These are phyloP conservation scores for Mycena metata DNA, from an alignment of 768 basidiomycete genomes.

Conservation along the genomic window DNA sequence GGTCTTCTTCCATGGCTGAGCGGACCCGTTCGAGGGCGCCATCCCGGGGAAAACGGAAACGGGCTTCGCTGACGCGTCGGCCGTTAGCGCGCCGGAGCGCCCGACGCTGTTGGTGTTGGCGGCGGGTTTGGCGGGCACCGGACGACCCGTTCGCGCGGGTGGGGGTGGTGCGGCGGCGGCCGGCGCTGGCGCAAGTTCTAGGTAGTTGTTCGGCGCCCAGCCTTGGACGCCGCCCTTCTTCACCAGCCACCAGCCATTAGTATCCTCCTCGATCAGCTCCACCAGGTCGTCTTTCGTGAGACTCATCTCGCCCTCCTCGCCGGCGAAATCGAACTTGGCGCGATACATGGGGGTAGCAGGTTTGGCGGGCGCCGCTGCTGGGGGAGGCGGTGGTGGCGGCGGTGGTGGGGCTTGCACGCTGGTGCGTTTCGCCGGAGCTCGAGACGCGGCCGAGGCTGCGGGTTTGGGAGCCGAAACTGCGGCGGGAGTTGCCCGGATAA, in stretches of 20 bases:
- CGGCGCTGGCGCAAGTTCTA: constrained; percentile 82
- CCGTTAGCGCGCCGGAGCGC: constrained; percentile 59
- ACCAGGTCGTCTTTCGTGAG: constrained; percentile 93
- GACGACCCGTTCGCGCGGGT: constrained; percentile 65
- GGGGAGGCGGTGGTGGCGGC: constrained; percentile 60
- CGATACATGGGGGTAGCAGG: constrained; percentile 84
- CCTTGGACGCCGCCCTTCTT: constrained; percentile 87
- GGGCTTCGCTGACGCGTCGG: constrained; percentile 79
- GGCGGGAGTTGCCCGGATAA: constrained; percentile 48
- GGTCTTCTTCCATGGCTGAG: constrained; percentile 81
- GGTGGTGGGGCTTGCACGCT: constrained; percentile 59
- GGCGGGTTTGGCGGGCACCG: constrained; percentile 55
- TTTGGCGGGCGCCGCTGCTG: constrained; percentile 67
- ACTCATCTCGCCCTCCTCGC: constrained; percentile 92
- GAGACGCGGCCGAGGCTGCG: constrained; percentile 46
- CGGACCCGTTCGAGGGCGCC: constrained; percentile 74
- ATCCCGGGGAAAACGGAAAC: constrained; percentile 88
- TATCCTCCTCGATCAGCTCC: constrained; percentile 91
- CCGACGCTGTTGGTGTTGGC: constrained; percentile 51
- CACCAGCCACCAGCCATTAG: constrained; percentile 99
- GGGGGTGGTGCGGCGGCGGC: constrained; percentile 78
- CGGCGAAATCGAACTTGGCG: constrained; percentile 92
- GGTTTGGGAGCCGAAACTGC: constrained; percentile 42
- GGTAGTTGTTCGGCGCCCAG: constrained; percentile 96
- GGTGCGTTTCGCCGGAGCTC: constrained; percentile 54